Conservation (phyloP, 352 stramenopile species). For the Globisporangium solare region DNA sequence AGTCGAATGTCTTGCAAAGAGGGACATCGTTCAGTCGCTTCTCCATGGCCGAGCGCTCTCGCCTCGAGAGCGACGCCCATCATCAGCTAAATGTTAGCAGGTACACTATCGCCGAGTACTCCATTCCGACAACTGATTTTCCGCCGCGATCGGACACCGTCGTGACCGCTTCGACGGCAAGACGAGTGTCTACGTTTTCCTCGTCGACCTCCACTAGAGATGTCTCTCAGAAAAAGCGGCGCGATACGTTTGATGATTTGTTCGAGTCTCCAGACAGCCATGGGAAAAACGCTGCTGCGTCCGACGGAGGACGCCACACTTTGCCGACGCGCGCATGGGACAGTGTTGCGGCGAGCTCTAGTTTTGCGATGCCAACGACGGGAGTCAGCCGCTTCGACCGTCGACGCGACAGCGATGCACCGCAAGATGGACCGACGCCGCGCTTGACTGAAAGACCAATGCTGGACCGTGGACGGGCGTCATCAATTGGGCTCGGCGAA, state of each 20-base stretch:
- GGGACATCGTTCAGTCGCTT: slow-evolving; percentile 6
- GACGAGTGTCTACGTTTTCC: slow-evolving; percentile 2
- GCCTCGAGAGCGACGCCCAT: slow-evolving; percentile 3
- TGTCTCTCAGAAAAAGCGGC: slow-evolving; percentile 22
- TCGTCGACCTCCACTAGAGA: neutral
- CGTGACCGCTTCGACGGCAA: neutral
- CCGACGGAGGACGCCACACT: neutral
- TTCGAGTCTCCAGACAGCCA: slow-evolving; percentile 55
- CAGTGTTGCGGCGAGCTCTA: neutral
- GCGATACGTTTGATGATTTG: slow-evolving; percentile 71
- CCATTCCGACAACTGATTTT: slow-evolving; percentile 1
- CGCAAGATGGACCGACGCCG: too few species aligned
- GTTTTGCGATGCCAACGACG: slow-evolving; percentile 12
- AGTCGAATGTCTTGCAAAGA: slow-evolving; percentile 3
- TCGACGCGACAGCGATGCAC: slow-evolving; percentile 11
- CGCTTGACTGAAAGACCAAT: too few species aligned
- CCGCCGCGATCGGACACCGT: too few species aligned
- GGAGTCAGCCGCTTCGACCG: slow-evolving; percentile 59
- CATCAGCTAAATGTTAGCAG: slow-evolving; percentile 18
- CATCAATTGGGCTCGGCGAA: slow-evolving; percentile 14
- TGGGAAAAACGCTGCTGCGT: too few species aligned
- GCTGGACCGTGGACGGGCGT: slow-evolving; percentile 3
- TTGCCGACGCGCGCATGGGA: slow-evolving; percentile 11
- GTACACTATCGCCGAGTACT: slow-evolving; percentile 29
- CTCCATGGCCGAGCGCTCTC: slow-evolving; percentile 12